Base-by-base conservation (phyloP, 2,329 filamentous ascomycete genomes). In the Fusarium torreyae region DNA sequence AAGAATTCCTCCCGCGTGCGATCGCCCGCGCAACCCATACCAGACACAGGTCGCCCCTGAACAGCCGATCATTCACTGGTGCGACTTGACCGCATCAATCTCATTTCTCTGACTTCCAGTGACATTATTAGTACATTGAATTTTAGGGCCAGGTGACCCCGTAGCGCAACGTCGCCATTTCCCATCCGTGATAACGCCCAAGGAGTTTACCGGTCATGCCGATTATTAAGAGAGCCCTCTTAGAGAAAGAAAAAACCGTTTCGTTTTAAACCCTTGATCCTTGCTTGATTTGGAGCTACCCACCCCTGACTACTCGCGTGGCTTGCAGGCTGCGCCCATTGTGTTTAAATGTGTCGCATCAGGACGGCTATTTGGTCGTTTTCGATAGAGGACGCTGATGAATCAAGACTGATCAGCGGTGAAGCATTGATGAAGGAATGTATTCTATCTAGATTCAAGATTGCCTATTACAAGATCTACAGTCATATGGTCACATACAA, bases 281-380 rank as follows among this genome's bases (percentile, higher is more conserved):
- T 60, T 69, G 66, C 45, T 57, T 36, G 15, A 63, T 50, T 42
- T 68, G 65, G 45, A 60, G 59, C 40, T 42, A 31, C 44, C 44
- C 43, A 40, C 66, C 66, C 66, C 66, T 69, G 57, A 54, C 56
- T 57, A 48, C 51, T 62, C 22, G 34, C 17, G 48, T 69, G 66
- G 66, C 66, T 69, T 67, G 49, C 56, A 45, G 46, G 18, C 38
- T 48, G 49, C 28, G 36, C 24, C 36, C 26, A 42, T 42, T 28
- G 55, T 54, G 38, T 43, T 22, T 11, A 31, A 43, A 54, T 54
- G 22, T 38, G 52, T 51, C 44, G 44, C 33, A 56, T 39, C 33
- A 51, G 54, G 26, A 24, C 18, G 11, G 15, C 18, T 7, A 2
- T 18, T 42, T 14, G 39, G 34, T 17, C 17, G 34, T 36, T 17